Conservation (phyloP, 176 grass and related monocot species). For the Oryza meridionalis region DNA sequence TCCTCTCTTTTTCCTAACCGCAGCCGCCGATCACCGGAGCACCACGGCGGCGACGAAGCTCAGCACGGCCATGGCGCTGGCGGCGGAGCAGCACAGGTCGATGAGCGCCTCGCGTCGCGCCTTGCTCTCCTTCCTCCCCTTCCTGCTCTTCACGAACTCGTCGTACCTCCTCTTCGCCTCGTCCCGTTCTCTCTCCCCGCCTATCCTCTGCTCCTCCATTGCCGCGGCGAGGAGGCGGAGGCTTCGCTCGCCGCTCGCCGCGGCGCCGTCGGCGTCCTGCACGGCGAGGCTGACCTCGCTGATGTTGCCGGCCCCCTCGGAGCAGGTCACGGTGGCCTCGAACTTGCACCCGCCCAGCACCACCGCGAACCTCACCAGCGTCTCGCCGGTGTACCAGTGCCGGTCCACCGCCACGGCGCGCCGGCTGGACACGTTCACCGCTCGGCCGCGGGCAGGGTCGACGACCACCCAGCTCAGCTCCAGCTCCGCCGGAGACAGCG, state of each 20-base stretch:
- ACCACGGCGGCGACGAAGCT: conserved; percentile 44
- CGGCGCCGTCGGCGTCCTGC: conserved; percentile 59
- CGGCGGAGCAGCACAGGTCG: conserved; percentile 61
- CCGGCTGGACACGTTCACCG: conserved; percentile 66
- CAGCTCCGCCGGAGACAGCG: conserved; percentile 42
- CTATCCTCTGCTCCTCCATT: conserved; percentile 47
- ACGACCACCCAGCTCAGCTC: conserved; percentile 69
- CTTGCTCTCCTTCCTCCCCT: conserved; percentile 52
- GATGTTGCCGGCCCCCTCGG: conserved; percentile 42
- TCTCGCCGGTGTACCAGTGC: conserved; percentile 81
- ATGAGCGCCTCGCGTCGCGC: conserved; percentile 51
- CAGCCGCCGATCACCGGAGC: conserved; percentile 35
- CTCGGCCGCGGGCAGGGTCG: conserved; percentile 49
- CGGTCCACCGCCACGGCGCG: conserved; percentile 51
- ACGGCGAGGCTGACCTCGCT: conserved; percentile 53
- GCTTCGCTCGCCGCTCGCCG: conserved; percentile 47
- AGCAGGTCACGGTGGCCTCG: conserved; percentile 49
- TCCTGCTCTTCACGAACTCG: conserved; percentile 46
- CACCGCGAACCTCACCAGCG: conserved; percentile 66
- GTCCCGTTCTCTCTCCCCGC: conserved; percentile 13
- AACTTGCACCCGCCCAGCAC: conserved; percentile 57
- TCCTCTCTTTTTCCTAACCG: background rate
- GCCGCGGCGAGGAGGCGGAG: conserved; percentile 49
- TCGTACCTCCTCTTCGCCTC: conserved; percentile 46
- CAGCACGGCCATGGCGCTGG: conserved; percentile 60